Base-by-base conservation (phyloP, 2,329 filamentous ascomycete genomes). In the Paradendryphiella salina region DNA sequence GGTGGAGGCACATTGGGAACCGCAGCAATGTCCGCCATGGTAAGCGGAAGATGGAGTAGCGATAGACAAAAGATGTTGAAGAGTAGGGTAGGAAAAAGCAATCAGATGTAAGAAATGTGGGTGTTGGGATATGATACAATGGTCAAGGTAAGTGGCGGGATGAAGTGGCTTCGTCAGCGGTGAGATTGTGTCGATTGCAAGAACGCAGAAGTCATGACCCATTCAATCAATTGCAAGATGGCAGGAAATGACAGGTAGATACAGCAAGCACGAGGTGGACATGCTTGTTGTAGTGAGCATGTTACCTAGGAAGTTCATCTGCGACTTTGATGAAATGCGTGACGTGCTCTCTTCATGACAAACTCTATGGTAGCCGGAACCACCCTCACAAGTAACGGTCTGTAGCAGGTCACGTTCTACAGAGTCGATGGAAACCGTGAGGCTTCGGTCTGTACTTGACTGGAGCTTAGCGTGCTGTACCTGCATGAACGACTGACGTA, bases 401-500 rank as follows among this genome's bases (percentile, higher is more conserved):
- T 29, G 9, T 14, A 21, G 23, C 10, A 26, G 8, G 8, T 9
- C 23, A 26, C 10, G 7, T 20, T 11, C 18, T 14, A 26, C 8
- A 34, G 14, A 10, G 31, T 10, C 11, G n/a, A 23, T 10, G 18
- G 23, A 29, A 47, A 42, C 37, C 23, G 37, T 28, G 26, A 31
- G 14, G 42, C 15, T 15, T 29, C 28, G 9, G 32, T 23, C 38
- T 8, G 29, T 21, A 26, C 36, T 29, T 29, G 43, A 34, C 38
- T 29, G 17, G 21, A 50, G 42, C 21, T 43, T 52, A 49, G 50
- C 39, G 50, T 40, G 45, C 46, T 33, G 50, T 49, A 54, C 56
- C 48, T 55, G 54, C 50, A 52, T 52, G 39, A 48, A 59, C 31
- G 18, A 42, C 36, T 59, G 53, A 60, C 57, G 57, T 60, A 60